Evolutionary conservation across 2,329 filamentous ascomycete species (phyloP), one percentile per base, ranked within the genome.

Genomic region (Colletotrichum lini): DNA sequence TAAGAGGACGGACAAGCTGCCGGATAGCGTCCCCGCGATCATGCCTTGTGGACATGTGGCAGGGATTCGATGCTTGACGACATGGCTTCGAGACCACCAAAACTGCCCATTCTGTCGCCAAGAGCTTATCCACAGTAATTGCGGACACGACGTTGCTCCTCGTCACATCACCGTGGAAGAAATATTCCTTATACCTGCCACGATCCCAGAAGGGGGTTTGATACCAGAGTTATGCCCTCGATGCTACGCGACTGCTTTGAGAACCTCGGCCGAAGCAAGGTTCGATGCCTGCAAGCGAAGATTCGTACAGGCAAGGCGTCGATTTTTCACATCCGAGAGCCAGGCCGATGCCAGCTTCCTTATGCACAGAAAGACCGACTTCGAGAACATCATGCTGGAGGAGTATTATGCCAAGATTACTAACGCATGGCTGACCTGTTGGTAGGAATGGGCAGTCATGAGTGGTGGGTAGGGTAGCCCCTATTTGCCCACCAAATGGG

Each of bases 31-130:
- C 1, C 76, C 81, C 1, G 71, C 74, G 3, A 78, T 83, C 1
- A 70, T 82, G 30, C 79, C 82, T 0, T 83, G 82, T 49, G 81
- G 80, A 0, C 82, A 84, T 63, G 70, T 79, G 5, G 79, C 73
- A 4, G 80, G 81, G 60, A 54, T 70, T 5, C 18, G 10, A 2
- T 83, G 82, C 50, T 61, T 83, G 18, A 47, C 66, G 2, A 45
- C 21, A 2, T 82, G 81, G 79, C 56, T 81, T 7, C 30, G 38
- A 0, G 42, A 35, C 0, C 63, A 79, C 44, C 42, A 66, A 3
- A 72, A 59, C 12, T 84, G 82, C 59, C 82, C 80, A 1, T 82
- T 83, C 67, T 83, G 81, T 65, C 76, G 80, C 21, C 49, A 70
- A 12, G 21, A 64, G 4, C 71, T 83, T 72, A 57, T 40, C 6